A percentile compares a stretch with the other conserved stretches of the same genome.
These are phyloP conservation scores for Plectranthus barbatus DNA, from an alignment of 257 asterid genomes.

Conservation along the genomic window DNA sequence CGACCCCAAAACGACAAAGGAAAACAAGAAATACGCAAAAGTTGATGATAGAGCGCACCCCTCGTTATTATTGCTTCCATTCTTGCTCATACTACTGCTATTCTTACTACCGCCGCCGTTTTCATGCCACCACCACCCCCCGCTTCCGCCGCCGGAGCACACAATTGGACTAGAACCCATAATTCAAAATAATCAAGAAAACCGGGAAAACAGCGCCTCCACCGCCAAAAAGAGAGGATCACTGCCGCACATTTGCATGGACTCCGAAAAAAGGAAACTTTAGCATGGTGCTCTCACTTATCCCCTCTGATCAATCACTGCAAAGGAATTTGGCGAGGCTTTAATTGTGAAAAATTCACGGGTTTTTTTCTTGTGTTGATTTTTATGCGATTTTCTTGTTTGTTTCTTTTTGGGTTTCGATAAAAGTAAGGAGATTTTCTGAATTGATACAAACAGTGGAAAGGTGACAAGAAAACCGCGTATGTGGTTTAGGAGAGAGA, in stretches of 20 bases:
- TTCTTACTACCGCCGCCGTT: constrained; percentile 14
- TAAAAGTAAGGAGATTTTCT: constrained; percentile 4
- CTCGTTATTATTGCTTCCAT: constrained; percentile 7
- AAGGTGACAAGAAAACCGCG: constrained; percentile 25
- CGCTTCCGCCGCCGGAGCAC: constrained; percentile 15
- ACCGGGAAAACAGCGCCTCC: neutral
- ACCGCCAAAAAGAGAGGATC: neutral
- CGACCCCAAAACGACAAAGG: constrained; percentile 59
- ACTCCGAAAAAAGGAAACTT: neutral
- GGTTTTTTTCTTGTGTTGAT: neutral
- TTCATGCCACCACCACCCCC: constrained; percentile 19
- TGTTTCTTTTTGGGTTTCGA: neutral
- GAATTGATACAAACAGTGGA: neutral
- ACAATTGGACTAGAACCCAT: constrained; percentile 30
- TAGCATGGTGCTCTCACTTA: constrained; percentile 7
- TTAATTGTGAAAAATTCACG: neutral
- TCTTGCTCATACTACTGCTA: neutral
- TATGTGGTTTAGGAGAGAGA: constrained; percentile 11
- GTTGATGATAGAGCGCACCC: constrained; percentile 27
- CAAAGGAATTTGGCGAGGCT: neutral
- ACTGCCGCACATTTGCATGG: constrained; percentile 17
- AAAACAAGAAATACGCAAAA: constrained; percentile 48
- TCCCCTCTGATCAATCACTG: neutral
- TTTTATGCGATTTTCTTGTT: neutral
- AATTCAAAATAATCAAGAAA: neutral